phyloP scores from a whole-genome alignment of 805 yeast genomes.

The Crinitomyces ghanaensis region DNA sequence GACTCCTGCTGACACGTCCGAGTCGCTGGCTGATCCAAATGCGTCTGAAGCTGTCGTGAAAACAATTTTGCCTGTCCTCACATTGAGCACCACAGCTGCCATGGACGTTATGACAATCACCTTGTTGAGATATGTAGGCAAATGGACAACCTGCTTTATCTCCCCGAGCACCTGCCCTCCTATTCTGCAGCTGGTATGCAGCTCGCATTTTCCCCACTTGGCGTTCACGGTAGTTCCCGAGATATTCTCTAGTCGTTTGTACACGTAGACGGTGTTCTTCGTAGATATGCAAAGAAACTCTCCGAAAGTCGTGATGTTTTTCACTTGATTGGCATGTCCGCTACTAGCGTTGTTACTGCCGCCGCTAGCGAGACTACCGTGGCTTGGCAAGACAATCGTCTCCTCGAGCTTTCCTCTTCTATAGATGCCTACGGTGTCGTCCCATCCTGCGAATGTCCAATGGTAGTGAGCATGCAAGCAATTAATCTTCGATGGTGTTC shows the following conservation, averaged over 20 bases:
- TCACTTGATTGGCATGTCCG: constrained; percentile 29
- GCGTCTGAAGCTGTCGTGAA: constrained; percentile 34
- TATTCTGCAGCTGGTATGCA: constrained; percentile 50
- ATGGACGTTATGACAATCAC: constrained; percentile 69
- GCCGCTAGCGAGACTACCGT: too few relatives aligned
- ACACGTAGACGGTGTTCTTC: constrained; percentile 39
- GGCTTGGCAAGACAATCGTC: constrained; percentile 26
- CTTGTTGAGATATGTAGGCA: constrained; percentile 88
- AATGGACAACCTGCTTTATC: constrained; percentile 60
- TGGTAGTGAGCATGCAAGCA: constrained; percentile 74
- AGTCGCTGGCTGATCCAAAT: constrained; percentile 36
- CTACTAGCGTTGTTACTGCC: constrained; percentile 21
- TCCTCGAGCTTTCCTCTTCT: constrained; percentile 65
- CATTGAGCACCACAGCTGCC: constrained; percentile 52
- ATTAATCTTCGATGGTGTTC: constrained; percentile 59
- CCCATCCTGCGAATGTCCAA: constrained; percentile 68
- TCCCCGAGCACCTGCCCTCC: constrained; percentile 52
- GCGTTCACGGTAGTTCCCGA: constrained; percentile 38
- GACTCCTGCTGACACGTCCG: too few relatives aligned
- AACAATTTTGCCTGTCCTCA: constrained; percentile 64
- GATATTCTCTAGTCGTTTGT: constrained; percentile 33
- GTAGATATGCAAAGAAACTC: constrained; percentile 57
- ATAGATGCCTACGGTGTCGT: constrained; percentile 60
- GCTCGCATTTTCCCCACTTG: too few relatives aligned
- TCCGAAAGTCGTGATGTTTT: constrained; percentile 57